Percentiles rank a stretch among this genome's conserved stretches.
phyloP scores from a whole-genome alignment of 2,329 filamentous ascomycete species.

The Colletotrichum kahawae region DNA sequence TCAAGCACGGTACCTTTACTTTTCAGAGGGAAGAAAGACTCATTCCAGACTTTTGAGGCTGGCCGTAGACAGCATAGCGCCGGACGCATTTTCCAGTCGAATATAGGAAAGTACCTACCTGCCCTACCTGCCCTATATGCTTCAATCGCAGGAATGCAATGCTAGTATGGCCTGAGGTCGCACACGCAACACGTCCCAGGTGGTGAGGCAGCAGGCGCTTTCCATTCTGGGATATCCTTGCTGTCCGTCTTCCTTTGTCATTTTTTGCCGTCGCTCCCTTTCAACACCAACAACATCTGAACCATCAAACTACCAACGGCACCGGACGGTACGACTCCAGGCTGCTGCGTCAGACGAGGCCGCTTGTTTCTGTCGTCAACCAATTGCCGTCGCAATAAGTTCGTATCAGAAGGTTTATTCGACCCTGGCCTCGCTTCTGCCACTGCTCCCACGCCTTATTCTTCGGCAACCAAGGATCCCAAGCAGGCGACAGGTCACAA shows the following conservation, averaged over 20 bases:
- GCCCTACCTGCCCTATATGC: background rate
- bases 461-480: background rate
- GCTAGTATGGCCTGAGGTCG: background rate
- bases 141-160: background rate
- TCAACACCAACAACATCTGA: background rate
- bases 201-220: background rate
- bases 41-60: background rate
- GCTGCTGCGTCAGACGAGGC: background rate
- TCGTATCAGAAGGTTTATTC: background rate
- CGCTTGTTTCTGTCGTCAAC: background rate
- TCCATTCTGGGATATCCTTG: constrained; percentile 1
- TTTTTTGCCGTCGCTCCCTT: background rate
- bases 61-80: background rate
- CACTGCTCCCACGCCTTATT: background rate
- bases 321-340: background rate
- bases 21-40: background rate
- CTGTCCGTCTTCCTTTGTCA: background rate
- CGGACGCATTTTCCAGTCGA: background rate
- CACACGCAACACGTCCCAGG: background rate
- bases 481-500: constrained; percentile 9
- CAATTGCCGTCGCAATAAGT: background rate
- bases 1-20: background rate
- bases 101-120: background rate
- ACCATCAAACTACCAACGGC: background rate
- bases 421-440: background rate